These are phyloP conservation scores for Candida morakotiae DNA, from an alignment of 805 yeast genomes.

Conservation along the genomic window DNA sequence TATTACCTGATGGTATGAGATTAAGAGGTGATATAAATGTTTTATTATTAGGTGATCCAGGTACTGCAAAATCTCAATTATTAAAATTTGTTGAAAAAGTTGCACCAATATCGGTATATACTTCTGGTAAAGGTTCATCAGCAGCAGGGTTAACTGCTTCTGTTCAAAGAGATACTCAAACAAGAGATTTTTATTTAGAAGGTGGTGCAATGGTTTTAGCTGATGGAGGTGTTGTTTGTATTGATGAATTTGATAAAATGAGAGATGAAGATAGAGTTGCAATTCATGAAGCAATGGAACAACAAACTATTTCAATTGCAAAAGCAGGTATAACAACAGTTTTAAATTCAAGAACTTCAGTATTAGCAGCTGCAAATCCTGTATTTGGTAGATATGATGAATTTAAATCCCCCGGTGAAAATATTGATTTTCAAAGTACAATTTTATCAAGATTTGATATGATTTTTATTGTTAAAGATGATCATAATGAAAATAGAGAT, in stretches of 20 bases:
- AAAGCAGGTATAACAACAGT: constrained; percentile 99
- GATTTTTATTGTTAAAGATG: constrained; percentile 97
- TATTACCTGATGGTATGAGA: constrained; percentile 93
- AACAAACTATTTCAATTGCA: constrained; percentile 97
- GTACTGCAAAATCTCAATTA: constrained; percentile 96
- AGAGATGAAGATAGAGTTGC: constrained; percentile 98
- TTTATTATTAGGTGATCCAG: constrained; percentile 92
- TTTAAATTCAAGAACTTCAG: constrained; percentile 92
- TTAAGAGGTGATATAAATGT: constrained; percentile 97
- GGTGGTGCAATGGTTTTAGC: constrained; percentile 99
- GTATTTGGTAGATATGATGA: constrained; percentile 96
- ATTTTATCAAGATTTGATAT: constrained; percentile 96
- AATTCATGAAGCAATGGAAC: constrained; percentile 99
- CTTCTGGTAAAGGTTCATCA: constrained; percentile 98
- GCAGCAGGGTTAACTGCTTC: constrained; percentile 99
- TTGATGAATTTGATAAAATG: constrained; percentile 99
- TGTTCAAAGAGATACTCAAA: constrained; percentile 84
- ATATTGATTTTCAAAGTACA: constrained; percentile 96
- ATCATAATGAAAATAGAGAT: constrained; percentile 83
- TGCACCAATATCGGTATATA: constrained; percentile 90
- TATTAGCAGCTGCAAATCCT: constrained; percentile 97
- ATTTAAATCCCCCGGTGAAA: constrained; percentile 94
- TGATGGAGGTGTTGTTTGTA: constrained; percentile 98
- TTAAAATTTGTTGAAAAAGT: constrained; percentile 93
- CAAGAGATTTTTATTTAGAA: constrained; percentile 91